A percentile compares a stretch with the other conserved stretches of the same genome.
phyloP scores from a whole-genome alignment of 805 yeast genomes.

The Pichia cephalocereana region DNA sequence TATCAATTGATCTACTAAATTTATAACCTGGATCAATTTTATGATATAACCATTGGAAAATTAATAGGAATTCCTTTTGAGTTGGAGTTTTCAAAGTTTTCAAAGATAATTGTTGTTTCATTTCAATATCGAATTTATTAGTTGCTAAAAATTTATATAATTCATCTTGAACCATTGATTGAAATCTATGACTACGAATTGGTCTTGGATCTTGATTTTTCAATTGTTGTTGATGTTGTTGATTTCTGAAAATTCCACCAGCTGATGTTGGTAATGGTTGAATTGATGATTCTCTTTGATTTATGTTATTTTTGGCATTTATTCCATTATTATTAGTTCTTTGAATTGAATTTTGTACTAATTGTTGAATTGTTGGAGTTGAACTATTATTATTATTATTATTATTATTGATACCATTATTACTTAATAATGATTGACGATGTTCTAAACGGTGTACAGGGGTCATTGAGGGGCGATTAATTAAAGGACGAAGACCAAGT shows the following conservation, averaged over 20 bases:
- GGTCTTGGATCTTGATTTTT: conserved; percentile 60
- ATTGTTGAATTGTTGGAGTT: conserved; percentile 14
- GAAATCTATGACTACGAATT: conserved; percentile 62
- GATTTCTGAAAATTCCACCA: neutral
- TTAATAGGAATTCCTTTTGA: conserved; percentile 70
- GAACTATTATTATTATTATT: neutral
- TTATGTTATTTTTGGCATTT: neutral
- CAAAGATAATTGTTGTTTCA: conserved; percentile 57
- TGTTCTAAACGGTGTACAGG: neutral
- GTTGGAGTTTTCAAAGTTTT: conserved; percentile 70
- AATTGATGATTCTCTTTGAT: conserved; percentile 3
- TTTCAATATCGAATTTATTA: conserved; percentile 65
- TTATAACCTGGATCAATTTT: conserved; percentile 72
- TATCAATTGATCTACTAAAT: conserved; percentile 60
- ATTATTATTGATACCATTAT: conserved; percentile 9
- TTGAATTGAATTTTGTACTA: conserved; percentile 21
- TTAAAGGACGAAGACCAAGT: neutral
- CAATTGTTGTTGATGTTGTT: neutral
- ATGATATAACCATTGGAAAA: conserved; percentile 73
- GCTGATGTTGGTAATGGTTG: conserved; percentile 9
- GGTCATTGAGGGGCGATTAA: neutral
- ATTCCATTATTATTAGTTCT: conserved; percentile 9
- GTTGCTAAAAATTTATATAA: conserved; percentile 53
- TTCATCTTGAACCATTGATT: conserved; percentile 54
- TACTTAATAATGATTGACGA: neutral